Evolutionary conservation across 352 stramenopile genomes (phyloP).

Genomic region (Phytophthora capsici): DNA sequence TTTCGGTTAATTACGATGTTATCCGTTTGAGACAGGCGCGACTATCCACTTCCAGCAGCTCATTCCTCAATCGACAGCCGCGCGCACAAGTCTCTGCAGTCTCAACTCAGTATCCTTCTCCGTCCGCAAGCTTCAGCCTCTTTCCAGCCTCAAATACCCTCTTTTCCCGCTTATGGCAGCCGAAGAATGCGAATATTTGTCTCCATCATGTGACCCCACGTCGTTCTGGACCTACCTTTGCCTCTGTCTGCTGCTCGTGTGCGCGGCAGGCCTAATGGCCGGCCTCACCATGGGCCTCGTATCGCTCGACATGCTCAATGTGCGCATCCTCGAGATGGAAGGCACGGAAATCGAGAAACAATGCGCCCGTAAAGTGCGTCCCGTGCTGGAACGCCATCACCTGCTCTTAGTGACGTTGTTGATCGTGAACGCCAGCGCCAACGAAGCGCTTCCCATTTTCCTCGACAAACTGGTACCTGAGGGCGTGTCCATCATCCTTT

Average conservation of each 20-base stretch:
- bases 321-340: constrained; percentile 82
- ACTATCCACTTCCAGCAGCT: neutral
- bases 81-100: constrained; percentile 6
- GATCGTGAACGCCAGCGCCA: constrained; percentile 93
- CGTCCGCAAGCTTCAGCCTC: neutral
- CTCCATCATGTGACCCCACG: constrained; percentile 67
- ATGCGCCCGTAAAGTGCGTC: constrained; percentile 78
- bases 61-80: neutral
- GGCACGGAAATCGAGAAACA: constrained; percentile 77
- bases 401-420: constrained; percentile 94
- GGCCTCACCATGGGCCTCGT: constrained; percentile 81
- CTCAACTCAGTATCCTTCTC: neutral
- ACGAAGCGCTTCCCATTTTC: constrained; percentile 95
- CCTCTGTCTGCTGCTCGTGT: constrained; percentile 56
- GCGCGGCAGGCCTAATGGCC: constrained; percentile 70
- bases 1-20: neutral
- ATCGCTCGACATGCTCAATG: constrained; percentile 82
- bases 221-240: constrained; percentile 68
- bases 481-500: constrained; percentile 92
- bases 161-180: constrained; percentile 29
- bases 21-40: neutral
- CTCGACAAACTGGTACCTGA: constrained; percentile 89
- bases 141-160: neutral
- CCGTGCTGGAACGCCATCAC: constrained; percentile 92
- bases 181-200: constrained; percentile 65